Evolutionary conservation across 306 rosid genomes (phyloP).

Genomic region (Dryas drummondii): DNA sequence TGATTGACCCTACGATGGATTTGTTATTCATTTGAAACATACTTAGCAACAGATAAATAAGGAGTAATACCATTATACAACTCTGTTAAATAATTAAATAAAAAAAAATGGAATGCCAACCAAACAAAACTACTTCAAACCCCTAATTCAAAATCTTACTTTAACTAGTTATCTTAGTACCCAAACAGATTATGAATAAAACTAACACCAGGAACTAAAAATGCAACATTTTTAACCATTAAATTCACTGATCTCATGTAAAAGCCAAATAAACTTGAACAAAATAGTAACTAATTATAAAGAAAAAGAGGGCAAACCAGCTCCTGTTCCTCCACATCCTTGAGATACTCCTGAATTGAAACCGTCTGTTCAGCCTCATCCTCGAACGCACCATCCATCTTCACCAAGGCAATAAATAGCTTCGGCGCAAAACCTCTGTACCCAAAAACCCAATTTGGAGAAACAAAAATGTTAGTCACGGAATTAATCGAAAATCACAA

Average conservation of each 20-base stretch:
- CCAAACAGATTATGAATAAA: neutral
- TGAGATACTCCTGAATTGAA: slow-evolving; percentile 75
- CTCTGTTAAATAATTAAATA: neutral
- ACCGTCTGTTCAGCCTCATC: slow-evolving; percentile 71
- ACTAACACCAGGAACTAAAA: neutral
- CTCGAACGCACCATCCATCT: slow-evolving; percentile 62
- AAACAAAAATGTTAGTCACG: neutral
- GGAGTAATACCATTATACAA: neutral
- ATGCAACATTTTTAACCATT: neutral
- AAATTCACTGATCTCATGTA: neutral
- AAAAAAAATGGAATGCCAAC: too few species aligned
- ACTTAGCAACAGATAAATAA: neutral
- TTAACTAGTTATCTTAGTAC: too few species aligned
- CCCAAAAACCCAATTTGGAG: slow-evolving; percentile 2
- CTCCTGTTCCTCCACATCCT: slow-evolving; percentile 84
- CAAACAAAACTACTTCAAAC: too few species aligned
- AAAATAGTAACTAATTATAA: neutral
- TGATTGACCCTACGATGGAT: neutral
- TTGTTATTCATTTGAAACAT: neutral
- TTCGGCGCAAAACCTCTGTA: neutral
- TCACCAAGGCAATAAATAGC: slow-evolving; percentile 17
- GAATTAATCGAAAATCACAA: neutral
- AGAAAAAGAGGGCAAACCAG: slow-evolving; percentile 48
- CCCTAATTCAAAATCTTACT: too few species aligned
- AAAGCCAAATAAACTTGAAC: neutral